Conservation (phyloP, 2,329 filamentous ascomycete species). For the Biscogniauxia sp. region DNA sequence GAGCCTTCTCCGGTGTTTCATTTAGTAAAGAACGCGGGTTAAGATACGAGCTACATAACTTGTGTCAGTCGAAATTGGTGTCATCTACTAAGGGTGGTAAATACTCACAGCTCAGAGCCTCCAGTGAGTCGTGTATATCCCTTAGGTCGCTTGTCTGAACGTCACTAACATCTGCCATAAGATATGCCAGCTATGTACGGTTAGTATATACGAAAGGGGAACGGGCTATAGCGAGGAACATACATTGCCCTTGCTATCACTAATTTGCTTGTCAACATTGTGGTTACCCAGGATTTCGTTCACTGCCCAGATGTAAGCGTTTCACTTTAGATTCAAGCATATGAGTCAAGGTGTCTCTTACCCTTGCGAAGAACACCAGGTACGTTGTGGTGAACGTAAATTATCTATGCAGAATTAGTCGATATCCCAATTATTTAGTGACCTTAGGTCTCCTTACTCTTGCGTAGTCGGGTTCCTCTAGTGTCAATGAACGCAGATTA, state of each 20-base stretch:
- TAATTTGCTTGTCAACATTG: slow-evolving; percentile 99
- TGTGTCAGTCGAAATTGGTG: slow-evolving; percentile 14
- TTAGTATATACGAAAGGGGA: neutral
- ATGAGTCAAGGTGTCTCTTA: slow-evolving; percentile 32
- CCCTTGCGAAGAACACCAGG: slow-evolving; percentile 88
- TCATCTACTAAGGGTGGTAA: neutral
- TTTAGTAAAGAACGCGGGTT: slow-evolving; percentile 40
- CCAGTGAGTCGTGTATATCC: slow-evolving; percentile 78
- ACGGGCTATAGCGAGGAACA: slow-evolving; percentile 23
- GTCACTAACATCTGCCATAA: slow-evolving; percentile 96
- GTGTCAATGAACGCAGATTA: slow-evolving; percentile 80
- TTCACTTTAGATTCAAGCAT: neutral
- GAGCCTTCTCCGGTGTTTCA: neutral
- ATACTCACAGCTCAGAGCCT: slow-evolving; percentile 72
- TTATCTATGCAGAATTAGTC: slow-evolving; percentile 53
- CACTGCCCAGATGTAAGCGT: slow-evolving; percentile 49
- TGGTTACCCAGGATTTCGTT: slow-evolving; percentile 93
- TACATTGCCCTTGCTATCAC: slow-evolving; percentile 88
- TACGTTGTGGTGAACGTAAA: slow-evolving; percentile 96
- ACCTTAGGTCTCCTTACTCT: slow-evolving; percentile 52
- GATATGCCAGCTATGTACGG: slow-evolving; percentile 68
- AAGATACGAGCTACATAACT: slow-evolving; percentile 33
- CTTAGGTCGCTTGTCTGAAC: slow-evolving; percentile 80
- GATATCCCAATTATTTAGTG: neutral
- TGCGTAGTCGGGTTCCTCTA: slow-evolving; percentile 85